Evolutionary conservation across 2,329 filamentous ascomycete genomes (phyloP), one percentile per base, ranked within the genome.

Genomic region (Xylaria sp.): DNA sequence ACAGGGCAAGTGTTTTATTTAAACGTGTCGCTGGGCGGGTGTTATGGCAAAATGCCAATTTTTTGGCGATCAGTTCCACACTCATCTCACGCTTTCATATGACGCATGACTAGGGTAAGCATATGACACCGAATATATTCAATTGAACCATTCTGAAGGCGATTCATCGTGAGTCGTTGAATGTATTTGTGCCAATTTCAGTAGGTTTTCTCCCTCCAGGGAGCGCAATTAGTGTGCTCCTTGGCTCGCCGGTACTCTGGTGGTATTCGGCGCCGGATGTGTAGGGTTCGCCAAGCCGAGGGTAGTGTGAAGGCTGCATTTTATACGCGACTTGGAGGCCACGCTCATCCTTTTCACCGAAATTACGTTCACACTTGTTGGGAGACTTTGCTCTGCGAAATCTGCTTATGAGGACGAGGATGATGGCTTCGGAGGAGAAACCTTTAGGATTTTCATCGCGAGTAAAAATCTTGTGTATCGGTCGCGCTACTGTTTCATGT

Each of bases 31-130:
- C 6, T 13, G 46, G 31, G 31, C 31, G 49, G 33, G 15, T 54
- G 36, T 43, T 62, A 36, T 55, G 60, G 59, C 46, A 54, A 62
- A 62, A 54, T 62, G 12, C 31, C n/a, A 41, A 61, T 61, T 28
- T 52, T 23, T 61, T 23, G 48, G 10, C 9, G 31, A 51, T 49
- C n/a, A 9, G 33, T 36, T 10, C 33, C 33, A 36, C 33, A 36
- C 33, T 9, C 7, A 8, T 36, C 33, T 8, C 33, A 36, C 33
- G 33, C 33, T 36, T 36, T 36, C 33, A 36, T 36, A 36, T 9
- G 33, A 10, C 2, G 33, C 33, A 36, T 36, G 10, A 10, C 33
- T 36, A 7, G 10, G 33, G 10, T 8, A 36, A 36, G 33, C 33
- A 36, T 36, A 36, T 1, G 33, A 18, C 7, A 13, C 25, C 1